Conservation (phyloP, 805 yeast species). For the Blastobotrys terrestris region DNA sequence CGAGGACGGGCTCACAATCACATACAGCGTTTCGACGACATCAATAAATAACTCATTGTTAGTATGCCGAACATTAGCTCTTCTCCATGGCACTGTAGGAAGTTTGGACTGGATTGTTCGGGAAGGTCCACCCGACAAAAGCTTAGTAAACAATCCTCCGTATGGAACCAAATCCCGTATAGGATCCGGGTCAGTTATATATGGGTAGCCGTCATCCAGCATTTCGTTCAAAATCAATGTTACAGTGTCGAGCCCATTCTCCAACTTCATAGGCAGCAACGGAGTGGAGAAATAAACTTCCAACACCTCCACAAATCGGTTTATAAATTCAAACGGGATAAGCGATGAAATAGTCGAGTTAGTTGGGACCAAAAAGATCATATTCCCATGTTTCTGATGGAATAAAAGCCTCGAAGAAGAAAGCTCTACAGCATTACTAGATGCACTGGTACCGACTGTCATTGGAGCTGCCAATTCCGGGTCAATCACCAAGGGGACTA, state of each 20-base stretch:
- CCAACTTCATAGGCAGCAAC: constrained; percentile 52
- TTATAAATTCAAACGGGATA: constrained; percentile 49
- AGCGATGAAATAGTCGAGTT: constrained; percentile 39
- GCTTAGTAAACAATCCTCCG: constrained; percentile 47
- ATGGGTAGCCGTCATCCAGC: constrained; percentile 73
- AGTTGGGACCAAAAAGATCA: constrained; percentile 28
- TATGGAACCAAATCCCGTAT: constrained; percentile 65
- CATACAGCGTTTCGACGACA: constrained; percentile 57
- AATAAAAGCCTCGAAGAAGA: constrained; percentile 27
- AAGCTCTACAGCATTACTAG: constrained; percentile 14
- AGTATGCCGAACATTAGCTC: constrained; percentile 58
- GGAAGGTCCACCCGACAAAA: constrained; percentile 37
- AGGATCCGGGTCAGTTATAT: constrained; percentile 62
- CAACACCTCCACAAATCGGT: constrained; percentile 44
- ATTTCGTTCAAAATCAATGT: constrained; percentile 68
- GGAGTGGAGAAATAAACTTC: constrained; percentile 55
- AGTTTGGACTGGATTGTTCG: constrained; percentile 16
- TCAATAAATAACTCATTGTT: constrained; percentile 86
- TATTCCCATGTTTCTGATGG: constrained; percentile 22
- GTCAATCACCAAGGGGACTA: constrained; percentile 21
- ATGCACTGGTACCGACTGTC: background rate
- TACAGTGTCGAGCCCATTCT: constrained; percentile 63
- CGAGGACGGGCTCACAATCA: constrained; percentile 39
- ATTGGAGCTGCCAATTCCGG: background rate
- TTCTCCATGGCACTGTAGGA: constrained; percentile 67